Evolutionary conservation across 495 filamentous ascomycete genomes (phyloP).

Genomic region (Lasiosphaeriaceae sp.): DNA sequence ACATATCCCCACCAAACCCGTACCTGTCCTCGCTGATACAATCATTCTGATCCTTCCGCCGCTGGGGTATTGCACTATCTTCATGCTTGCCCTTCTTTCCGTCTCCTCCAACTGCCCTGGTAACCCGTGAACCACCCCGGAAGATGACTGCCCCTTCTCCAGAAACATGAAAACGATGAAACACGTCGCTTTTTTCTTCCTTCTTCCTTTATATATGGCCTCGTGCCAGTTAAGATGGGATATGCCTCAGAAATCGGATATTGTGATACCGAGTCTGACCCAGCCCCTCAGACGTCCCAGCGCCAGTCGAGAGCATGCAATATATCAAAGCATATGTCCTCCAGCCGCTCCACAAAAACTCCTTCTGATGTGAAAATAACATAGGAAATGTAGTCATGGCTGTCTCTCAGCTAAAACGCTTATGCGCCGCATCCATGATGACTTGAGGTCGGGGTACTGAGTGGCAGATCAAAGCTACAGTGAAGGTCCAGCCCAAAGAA

Average conservation of each 20-base stretch:
- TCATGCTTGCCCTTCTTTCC: too few relatives aligned
- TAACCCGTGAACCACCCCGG: too few relatives aligned
- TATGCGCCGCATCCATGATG: constrained; percentile 13
- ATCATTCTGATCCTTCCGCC: background rate
- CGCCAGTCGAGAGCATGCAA: constrained; percentile 12
- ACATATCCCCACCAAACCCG: background rate
- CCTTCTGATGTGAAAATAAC: too few relatives aligned
- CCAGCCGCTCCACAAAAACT: too few relatives aligned
- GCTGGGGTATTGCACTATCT: background rate
- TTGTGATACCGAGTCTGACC: constrained; percentile 3
- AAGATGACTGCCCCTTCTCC: too few relatives aligned
- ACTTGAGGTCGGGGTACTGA: constrained; percentile 5
- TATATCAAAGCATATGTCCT: background rate
- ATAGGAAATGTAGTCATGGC: too few relatives aligned
- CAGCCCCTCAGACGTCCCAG: constrained; percentile 3
- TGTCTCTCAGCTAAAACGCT: background rate
- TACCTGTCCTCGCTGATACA: background rate
- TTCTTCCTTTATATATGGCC: constrained; percentile 17
- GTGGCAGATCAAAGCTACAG: background rate
- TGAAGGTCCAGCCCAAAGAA: background rate
- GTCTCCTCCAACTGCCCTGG: too few relatives aligned
- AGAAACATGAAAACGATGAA: background rate
- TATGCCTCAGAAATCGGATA: constrained; percentile 17
- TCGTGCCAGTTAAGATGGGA: constrained; percentile 14
- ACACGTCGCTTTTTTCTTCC: constrained; percentile 13